phyloP scores from a whole-genome alignment of 192 early-diverging fungal species.

The Dispira simplex region DNA sequence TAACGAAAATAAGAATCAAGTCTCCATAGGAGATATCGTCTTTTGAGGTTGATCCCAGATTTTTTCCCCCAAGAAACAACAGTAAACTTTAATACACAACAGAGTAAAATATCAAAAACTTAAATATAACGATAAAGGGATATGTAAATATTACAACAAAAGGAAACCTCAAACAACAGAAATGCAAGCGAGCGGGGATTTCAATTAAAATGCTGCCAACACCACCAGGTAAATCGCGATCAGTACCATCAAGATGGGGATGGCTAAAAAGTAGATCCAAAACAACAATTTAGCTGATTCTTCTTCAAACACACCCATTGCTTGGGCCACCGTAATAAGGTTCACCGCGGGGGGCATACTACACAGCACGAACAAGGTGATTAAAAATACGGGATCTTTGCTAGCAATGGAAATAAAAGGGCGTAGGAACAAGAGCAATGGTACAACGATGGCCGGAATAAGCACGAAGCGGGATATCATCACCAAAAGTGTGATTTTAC shows the following conservation, averaged over 20 bases:
- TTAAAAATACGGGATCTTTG: conserved; percentile 45
- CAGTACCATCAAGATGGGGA: conserved; percentile 23
- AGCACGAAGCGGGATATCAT: conserved; percentile 26
- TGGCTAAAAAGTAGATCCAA: conserved; percentile 41
- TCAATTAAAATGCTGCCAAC: not conserved
- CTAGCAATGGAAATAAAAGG: conserved; percentile 27
- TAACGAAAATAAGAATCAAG: too few species aligned
- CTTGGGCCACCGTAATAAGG: conserved; percentile 49
- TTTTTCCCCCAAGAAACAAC: too few species aligned
- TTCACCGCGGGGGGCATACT: conserved; percentile 56
- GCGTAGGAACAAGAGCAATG: conserved; percentile 22
- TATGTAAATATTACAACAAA: too few species aligned
- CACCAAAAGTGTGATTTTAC: conserved; percentile 16
- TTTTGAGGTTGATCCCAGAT: too few species aligned
- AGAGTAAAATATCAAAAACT: too few species aligned
- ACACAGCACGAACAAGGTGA: conserved; percentile 41
- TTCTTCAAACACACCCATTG: conserved; percentile 49
- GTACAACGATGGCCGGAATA: conserved; percentile 24
- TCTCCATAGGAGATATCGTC: too few species aligned
- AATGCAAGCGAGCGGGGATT: not conserved
- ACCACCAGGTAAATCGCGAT: conserved; percentile 22
- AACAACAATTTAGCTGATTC: conserved; percentile 50
- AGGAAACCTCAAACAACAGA: not conserved
- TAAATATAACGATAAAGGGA: too few species aligned
- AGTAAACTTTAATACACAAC: too few species aligned